Evolutionary conservation across 352 stramenopile genomes (phyloP), one percentile per base, ranked within the genome.

Genomic region (Globisporangium camurandrum): DNA sequence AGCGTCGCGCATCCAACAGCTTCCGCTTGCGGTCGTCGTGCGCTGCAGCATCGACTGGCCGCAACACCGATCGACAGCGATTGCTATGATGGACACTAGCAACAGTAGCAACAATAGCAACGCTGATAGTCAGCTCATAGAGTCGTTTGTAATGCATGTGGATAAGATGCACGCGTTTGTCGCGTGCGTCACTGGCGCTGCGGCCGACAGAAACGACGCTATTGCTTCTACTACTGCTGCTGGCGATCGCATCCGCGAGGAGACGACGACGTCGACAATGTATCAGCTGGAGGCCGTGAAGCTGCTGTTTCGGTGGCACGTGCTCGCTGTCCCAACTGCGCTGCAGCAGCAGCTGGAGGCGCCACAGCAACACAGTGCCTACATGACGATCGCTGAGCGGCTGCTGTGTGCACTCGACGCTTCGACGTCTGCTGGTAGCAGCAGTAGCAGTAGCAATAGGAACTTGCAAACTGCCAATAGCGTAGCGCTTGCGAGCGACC

Each of bases 301-400:
- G 52, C 26, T 49, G 1, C 37, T 59, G 3, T 52, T 59, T 10
- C 38, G 45, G 7, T 59, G 52, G 52, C 51, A 49, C 2, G 14
- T 34, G 20, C 20, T 59, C 5, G 19, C n/a, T 8, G 27, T 22
- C 1, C 52, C 52, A 0, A 45, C 48, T 27, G 11, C 26, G 28
- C n/a, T 26, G 3, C 43, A 28, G 14, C 45, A 59, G 20, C 19
- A 44, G 14, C 45, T 39, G 14, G n/a, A 26, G 16, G 14, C 47
- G 24, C 36, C n/a, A 7, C 36, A n/a, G 11, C 7, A 20, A n/a
- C 36, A 7, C n/a, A n/a, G n/a, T n/a, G n/a, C 22, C 5, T n/a
- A 22, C 16, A n/a, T n/a, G 17, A 28, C 31, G 1, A 16, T 17
- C 28, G 52, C 37, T 12, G 19, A 22, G 1, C 45, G 45, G 3